These are phyloP conservation scores for Austropuccinia psidii DNA, from an alignment of 1,284 basidiomycete genomes.

Conservation along the genomic window DNA sequence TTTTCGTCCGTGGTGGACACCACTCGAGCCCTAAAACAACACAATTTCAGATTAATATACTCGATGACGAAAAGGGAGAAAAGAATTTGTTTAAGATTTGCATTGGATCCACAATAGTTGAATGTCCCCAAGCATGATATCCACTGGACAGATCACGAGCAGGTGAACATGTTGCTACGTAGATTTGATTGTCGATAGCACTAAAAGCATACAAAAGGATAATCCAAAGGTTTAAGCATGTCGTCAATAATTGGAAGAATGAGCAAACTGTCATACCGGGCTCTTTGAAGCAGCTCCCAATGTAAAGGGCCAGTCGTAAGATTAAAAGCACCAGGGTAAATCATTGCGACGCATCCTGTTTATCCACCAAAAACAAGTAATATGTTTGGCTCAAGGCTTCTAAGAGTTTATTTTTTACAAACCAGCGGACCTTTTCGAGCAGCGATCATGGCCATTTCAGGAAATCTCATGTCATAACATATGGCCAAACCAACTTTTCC, in stretches of 20 bases:
- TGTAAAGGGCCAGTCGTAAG: constrained; percentile 87
- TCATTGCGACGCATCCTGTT: constrained; percentile 73
- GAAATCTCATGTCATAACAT: constrained; percentile 66
- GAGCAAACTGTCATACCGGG: constrained; percentile 55
- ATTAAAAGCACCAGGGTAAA: constrained; percentile 88
- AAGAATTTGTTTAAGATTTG: constrained; percentile 50
- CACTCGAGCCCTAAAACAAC: constrained; percentile 65
- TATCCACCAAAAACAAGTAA: background rate
- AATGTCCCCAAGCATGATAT: constrained; percentile 89
- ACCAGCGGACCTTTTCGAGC: constrained; percentile 64
- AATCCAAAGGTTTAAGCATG: background rate
- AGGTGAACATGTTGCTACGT: constrained; percentile 89
- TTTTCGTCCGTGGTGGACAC: constrained; percentile 68
- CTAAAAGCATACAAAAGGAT: constrained; percentile 50
- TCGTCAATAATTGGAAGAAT: constrained; percentile 16
- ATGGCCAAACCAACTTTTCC: constrained; percentile 80
- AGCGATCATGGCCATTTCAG: constrained; percentile 84
- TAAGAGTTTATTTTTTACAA: background rate
- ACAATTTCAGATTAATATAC: too few species aligned
- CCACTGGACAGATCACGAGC: constrained; percentile 71
- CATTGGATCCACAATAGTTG: constrained; percentile 81
- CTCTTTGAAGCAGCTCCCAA: constrained; percentile 86
- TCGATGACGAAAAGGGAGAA: background rate
- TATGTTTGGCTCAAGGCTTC: background rate
- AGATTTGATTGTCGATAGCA: constrained; percentile 93